Evolutionary conservation across 2,329 filamentous ascomycete genomes (phyloP).

Genomic region (Exophiala viscosa): DNA sequence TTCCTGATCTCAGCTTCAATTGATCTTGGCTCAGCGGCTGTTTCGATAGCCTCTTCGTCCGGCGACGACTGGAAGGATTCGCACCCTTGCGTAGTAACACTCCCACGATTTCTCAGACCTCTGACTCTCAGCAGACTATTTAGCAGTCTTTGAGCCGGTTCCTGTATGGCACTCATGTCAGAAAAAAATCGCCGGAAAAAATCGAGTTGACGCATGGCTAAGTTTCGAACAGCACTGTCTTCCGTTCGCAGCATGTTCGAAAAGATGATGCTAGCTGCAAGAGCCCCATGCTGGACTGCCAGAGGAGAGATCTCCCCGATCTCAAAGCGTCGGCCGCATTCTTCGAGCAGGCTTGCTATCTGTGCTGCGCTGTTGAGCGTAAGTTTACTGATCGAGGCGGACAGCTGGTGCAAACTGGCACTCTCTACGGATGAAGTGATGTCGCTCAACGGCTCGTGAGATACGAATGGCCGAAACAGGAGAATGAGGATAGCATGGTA

Average conservation of each 20-base stretch:
- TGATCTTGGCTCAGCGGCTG: no score
- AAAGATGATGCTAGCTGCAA: slow-evolving; percentile 4
- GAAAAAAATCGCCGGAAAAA: slow-evolving; percentile 5
- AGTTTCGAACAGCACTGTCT: neutral
- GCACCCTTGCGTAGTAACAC: no score
- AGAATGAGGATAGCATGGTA: slow-evolving; percentile 2
- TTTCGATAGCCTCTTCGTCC: no score
- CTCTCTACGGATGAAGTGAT: neutral
- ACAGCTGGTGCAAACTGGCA: neutral
- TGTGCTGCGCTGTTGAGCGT: neutral
- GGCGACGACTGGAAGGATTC: no score
- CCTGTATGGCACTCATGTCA: neutral
- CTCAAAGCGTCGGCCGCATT: neutral
- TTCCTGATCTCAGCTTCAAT: no score
- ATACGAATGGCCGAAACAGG: neutral
- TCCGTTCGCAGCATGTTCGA: neutral
- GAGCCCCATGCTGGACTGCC: slow-evolving; percentile 2
- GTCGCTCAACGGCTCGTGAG: neutral
- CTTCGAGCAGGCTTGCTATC: neutral
- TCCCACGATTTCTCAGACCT: neutral
- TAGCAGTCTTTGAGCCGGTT: slow-evolving; percentile 1
- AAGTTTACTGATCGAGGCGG: neutral
- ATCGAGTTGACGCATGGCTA: neutral
- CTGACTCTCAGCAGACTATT: neutral
- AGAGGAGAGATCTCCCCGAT: neutral